These are phyloP conservation scores for Amanita thiersii DNA, from an alignment of 768 basidiomycete species.

Conservation along the genomic window DNA sequence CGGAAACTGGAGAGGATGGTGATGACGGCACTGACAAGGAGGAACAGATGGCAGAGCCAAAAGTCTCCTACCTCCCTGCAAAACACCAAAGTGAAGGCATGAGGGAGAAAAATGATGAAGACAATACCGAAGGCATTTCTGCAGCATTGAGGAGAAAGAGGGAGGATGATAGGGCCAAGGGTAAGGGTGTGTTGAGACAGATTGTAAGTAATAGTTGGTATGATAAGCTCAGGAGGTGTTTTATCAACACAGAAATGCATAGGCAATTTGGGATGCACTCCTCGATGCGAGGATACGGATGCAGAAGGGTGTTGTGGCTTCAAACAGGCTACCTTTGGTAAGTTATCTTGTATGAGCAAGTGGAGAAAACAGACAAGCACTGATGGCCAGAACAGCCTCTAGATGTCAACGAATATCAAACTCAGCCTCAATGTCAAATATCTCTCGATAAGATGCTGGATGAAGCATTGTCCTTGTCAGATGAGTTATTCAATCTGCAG, in stretches of 20 bases:
- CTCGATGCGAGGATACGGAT: constrained; percentile 88
- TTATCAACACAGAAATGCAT: constrained; percentile 8
- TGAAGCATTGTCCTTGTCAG: constrained; percentile 52
- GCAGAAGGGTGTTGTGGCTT: constrained; percentile 67
- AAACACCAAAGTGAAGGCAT: constrained; percentile 6
- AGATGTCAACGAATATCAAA: constrained; percentile 26
- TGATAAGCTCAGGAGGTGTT: neutral
- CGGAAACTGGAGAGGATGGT: constrained; percentile 8
- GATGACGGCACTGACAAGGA: constrained; percentile 9
- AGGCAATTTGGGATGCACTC: constrained; percentile 83
- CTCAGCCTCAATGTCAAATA: constrained; percentile 31
- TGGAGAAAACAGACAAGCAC: constrained; percentile 6
- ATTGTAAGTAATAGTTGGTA: constrained; percentile 62
- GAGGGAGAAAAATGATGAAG: constrained; percentile 9
- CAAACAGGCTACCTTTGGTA: constrained; percentile 62
- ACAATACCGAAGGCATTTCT: constrained; percentile 33
- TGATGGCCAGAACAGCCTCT: constrained; percentile 20
- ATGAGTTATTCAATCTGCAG: constrained; percentile 63
- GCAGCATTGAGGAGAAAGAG: constrained; percentile 48
- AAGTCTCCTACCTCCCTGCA: constrained; percentile 3
- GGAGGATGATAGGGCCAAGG: constrained; percentile 72
- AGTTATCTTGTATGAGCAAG: constrained; percentile 15
- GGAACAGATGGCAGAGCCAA: constrained; percentile 5
- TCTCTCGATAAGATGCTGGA: constrained; percentile 46
- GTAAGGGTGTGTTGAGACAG: constrained; percentile 76